Conservation (phyloP, 495 filamentous ascomycete species). For the Melanomma pulvis-pyrius region DNA sequence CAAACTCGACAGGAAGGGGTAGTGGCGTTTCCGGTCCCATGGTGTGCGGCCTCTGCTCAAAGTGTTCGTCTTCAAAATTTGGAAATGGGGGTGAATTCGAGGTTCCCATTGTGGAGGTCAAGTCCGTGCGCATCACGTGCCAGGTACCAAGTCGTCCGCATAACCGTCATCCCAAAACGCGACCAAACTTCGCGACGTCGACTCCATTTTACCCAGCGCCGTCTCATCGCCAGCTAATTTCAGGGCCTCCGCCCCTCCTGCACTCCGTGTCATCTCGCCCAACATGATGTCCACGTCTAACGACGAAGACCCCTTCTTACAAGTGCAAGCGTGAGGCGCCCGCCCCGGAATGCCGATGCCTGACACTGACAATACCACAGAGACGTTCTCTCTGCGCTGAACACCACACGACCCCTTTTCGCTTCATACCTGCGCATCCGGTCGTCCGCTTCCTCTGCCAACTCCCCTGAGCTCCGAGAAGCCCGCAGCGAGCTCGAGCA, state of each 20-base stretch:
- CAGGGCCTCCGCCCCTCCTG: neutral
- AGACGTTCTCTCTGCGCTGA: constrained; percentile 82
- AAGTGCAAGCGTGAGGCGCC: constrained; percentile 37
- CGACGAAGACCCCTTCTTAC: constrained; percentile 39
- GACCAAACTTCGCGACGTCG: constrained; percentile 6
- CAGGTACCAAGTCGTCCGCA: neutral
- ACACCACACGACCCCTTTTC: constrained; percentile 80
- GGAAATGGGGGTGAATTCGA: neutral
- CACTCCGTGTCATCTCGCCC: constrained; percentile 6
- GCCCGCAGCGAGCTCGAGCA: constrained; percentile 79
- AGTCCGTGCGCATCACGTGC: neutral
- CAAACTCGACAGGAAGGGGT: constrained; percentile 61
- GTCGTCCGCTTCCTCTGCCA: constrained; percentile 69
- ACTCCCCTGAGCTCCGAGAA: constrained; percentile 82
- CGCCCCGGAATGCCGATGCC: neutral
- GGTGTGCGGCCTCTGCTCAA: neutral
- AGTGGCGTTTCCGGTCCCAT: constrained; percentile 59
- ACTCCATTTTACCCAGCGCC: constrained; percentile 23
- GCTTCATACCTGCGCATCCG: constrained; percentile 95
- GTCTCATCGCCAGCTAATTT: constrained; percentile 8
- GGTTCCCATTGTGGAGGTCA: neutral
- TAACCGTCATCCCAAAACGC: neutral
- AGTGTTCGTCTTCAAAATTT: neutral
- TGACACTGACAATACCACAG: constrained; percentile 29
- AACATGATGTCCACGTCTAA: constrained; percentile 34